Evolutionary conservation across 106 monocot species (phyloP), one percentile per base, ranked within the genome.

Genomic region (Allium cepa): DNA sequence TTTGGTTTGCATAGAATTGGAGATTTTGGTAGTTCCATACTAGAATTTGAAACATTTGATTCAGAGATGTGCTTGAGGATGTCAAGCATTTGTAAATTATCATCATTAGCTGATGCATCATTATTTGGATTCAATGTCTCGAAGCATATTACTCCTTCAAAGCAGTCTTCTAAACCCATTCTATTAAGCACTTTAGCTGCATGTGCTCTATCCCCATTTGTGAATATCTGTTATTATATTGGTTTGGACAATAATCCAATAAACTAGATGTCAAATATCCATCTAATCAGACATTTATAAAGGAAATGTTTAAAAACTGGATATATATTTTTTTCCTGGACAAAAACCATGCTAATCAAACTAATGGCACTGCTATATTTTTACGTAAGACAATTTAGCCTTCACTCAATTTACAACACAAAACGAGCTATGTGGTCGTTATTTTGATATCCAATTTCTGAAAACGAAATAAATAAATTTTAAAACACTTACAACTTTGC

Each of bases 1-100:
- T 83, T 80, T 61, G 95, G 91, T 69, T 95, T 95, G 85, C 95
- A 95, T 7, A 84, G 51, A 13, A 95, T 72, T 4, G 90, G 85
- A 8, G 91, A 78, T 64, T 71, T 85, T 4, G 87, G 91, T 9
- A 85, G 69, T 28, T 81, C 84, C 4, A 49, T n/a, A n/a, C 28
- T 45, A 46, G 74, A 46, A 57, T 78, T 59, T 27, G 71, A 69
- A 46, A 72, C 50, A 57, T 78, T 59, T 27, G 71, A 69, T 17
- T 62, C 51, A 12, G 79, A 67, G 52, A 72, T 73, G 63, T 86
- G 69, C 12, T 56, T 69, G 49, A 81, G 10, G 26, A 93, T 88
- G 60, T 93, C 81, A 17, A 86, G 86, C 47, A 83, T 73, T 22
- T 73, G 18, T 26, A 49, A 46, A 10, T 26, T 9, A 0, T 64